phyloP scores from a whole-genome alignment of 768 basidiomycete species.

The Suillus variegatus region DNA sequence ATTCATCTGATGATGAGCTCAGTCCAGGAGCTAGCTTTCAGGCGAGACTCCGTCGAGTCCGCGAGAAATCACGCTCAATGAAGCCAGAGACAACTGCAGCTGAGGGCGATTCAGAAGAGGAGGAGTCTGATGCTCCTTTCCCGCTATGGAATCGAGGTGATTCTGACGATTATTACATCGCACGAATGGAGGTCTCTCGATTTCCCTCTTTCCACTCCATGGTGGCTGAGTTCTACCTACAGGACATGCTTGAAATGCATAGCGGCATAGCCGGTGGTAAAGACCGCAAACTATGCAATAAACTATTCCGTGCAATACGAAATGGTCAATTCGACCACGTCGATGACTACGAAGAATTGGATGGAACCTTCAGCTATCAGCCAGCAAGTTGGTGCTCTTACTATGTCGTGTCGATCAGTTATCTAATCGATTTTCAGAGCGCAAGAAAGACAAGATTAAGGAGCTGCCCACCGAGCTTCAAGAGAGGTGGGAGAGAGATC shows the following conservation, averaged over 20 bases:
- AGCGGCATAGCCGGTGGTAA: constrained; percentile 45
- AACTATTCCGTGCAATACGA: constrained; percentile 58
- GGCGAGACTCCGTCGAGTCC: constrained; percentile 34
- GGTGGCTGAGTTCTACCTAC: constrained; percentile 33
- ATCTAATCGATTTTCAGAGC: constrained; percentile 12
- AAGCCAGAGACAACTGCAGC: constrained; percentile 12
- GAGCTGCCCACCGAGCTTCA: constrained; percentile 58
- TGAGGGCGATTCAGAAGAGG: constrained; percentile 34
- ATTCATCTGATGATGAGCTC: constrained; percentile 36
- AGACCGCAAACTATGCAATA: constrained; percentile 52
- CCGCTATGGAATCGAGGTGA: constrained; percentile 43
- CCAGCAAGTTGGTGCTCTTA: constrained; percentile 51
- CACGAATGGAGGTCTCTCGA: constrained; percentile 51
- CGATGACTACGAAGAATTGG: constrained; percentile 28
- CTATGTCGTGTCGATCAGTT: neutral
- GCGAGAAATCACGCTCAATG: constrained; percentile 20
- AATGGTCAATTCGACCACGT: constrained; percentile 53
- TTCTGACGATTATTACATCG: constrained; percentile 58
- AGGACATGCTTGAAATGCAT: constrained; percentile 68
- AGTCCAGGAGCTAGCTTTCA: constrained; percentile 39
- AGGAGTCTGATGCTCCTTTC: constrained; percentile 25
- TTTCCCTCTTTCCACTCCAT: neutral
- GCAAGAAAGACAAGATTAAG: constrained; percentile 52
- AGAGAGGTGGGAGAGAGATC: constrained; percentile 79
- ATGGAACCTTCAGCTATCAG: constrained; percentile 20